phyloP scores from a whole-genome alignment of 768 basidiomycete genomes.

The Lactifluus subvellereus region DNA sequence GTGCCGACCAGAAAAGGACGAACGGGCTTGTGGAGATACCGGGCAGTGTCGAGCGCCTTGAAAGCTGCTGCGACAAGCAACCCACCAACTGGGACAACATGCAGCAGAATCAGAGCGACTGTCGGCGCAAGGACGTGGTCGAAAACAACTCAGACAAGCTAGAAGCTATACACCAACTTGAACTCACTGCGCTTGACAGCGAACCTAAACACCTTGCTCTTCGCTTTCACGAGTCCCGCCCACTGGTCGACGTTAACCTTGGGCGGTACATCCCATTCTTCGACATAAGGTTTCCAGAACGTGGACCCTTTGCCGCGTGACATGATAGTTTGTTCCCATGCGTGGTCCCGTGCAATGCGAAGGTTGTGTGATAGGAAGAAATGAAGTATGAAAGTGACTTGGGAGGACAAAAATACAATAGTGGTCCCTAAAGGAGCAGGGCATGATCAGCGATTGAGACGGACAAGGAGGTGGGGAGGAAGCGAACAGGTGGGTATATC shows the following conservation, averaged over 20 bases:
- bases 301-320: slow-evolving; percentile 77
- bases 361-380: slow-evolving; percentile 86
- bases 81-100: slow-evolving; percentile 57
- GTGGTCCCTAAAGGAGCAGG: slow-evolving; percentile 55
- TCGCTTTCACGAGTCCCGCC: slow-evolving; percentile 32
- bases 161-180: neutral
- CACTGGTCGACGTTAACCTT: slow-evolving; percentile 32
- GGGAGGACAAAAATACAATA: slow-evolving; percentile 63
- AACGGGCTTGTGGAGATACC: slow-evolving; percentile 63
- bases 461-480: slow-evolving; percentile 1
- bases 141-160: neutral
- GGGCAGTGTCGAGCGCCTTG: slow-evolving; percentile 61
- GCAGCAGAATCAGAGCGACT: slow-evolving; percentile 62
- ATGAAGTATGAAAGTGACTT: slow-evolving; percentile 66
- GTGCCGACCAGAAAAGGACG: slow-evolving; percentile 23
- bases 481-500: slow-evolving; percentile 61
- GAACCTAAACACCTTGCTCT: slow-evolving; percentile 38
- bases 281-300: slow-evolving; percentile 81
- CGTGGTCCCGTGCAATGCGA: slow-evolving; percentile 68
- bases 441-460: slow-evolving; percentile 8
- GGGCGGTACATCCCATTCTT: slow-evolving; percentile 71
- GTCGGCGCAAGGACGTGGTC: slow-evolving; percentile 18
- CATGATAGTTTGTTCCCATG: slow-evolving; percentile 74
- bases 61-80: slow-evolving; percentile 55
- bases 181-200: slow-evolving; percentile 44